Evolutionary conservation across 371 early-diverging fungal species (phyloP).

Genomic region (Mucor racemosus): DNA sequence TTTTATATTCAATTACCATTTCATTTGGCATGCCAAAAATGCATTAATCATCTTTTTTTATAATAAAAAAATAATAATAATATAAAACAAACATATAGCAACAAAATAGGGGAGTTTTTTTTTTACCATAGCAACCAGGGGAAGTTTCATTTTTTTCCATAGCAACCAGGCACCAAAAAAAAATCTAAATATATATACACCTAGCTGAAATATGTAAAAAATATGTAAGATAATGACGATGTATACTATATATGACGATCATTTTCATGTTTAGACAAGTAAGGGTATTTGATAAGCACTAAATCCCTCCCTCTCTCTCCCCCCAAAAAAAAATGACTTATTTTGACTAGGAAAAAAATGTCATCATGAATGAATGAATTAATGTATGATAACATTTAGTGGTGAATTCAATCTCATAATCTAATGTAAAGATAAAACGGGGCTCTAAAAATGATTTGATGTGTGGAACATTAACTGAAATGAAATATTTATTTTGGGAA

Average conservation of each 20-base stretch:
- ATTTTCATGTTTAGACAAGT: neutral
- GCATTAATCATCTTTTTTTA: no score
- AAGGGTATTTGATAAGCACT: slow-evolving; percentile 1
- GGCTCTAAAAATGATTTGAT: neutral
- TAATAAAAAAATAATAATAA: neutral
- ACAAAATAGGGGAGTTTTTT: neutral
- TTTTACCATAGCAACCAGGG: neutral
- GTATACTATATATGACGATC: neutral
- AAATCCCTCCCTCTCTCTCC: no score
- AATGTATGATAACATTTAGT: neutral
- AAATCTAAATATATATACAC: neutral
- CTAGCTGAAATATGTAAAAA: slow-evolving; percentile 4
- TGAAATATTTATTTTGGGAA: slow-evolving; percentile 11
- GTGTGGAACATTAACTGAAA: slow-evolving; percentile 15
- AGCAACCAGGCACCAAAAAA: neutral
- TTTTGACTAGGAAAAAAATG: neutral
- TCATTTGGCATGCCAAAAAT: no score
- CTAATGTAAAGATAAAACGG: neutral
- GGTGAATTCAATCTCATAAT: neutral
- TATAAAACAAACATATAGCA: neutral
- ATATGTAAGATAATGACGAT: slow-evolving; percentile 4
- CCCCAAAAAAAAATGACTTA: neutral
- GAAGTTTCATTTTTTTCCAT: neutral
- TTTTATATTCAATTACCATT: neutral
- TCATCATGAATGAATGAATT: slow-evolving; percentile 1